Evolutionary conservation across 2,329 filamentous ascomycete species (phyloP).

Genomic region (Venturiaceae sp.): DNA sequence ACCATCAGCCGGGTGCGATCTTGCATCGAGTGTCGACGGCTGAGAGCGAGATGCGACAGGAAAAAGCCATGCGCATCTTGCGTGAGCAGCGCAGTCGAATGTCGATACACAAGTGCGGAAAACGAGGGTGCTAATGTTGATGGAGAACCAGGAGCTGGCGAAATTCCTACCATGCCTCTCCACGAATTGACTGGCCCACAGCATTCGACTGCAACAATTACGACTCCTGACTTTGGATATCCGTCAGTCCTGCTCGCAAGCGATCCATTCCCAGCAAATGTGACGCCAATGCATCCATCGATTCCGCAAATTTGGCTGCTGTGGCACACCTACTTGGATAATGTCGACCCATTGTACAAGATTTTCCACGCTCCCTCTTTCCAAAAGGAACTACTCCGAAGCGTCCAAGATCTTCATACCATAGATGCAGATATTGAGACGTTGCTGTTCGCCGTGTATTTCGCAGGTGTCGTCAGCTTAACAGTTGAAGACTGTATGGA

Average conservation of each 20-base stretch:
- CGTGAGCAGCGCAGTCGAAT: not conserved
- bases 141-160: not conserved
- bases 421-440: conserved; percentile 5
- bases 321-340: not conserved
- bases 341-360: conserved; percentile 5
- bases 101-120: not conserved
- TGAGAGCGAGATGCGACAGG: conserved; percentile 1
- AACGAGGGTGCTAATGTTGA: not conserved
- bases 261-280: not conserved
- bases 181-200: no score
- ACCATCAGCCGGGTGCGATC: conserved; percentile 1
- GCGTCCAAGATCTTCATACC: not conserved
- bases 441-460: conserved; percentile 6
- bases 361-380: conserved; percentile 4
- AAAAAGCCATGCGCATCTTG: not conserved
- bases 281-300: not conserved
- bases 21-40: conserved; percentile 1
- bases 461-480: conserved; percentile 1
- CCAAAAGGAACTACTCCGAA: not conserved
- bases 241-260: not conserved
- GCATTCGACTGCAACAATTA: not conserved
- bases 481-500: not conserved
- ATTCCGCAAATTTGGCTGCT: conserved; percentile 1
- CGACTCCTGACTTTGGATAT: not conserved
- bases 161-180: not conserved